Evolutionary conservation across 176 grass and related monocot species (phyloP), one percentile per base, ranked within the genome.

Genomic region (Carex scoparia): DNA sequence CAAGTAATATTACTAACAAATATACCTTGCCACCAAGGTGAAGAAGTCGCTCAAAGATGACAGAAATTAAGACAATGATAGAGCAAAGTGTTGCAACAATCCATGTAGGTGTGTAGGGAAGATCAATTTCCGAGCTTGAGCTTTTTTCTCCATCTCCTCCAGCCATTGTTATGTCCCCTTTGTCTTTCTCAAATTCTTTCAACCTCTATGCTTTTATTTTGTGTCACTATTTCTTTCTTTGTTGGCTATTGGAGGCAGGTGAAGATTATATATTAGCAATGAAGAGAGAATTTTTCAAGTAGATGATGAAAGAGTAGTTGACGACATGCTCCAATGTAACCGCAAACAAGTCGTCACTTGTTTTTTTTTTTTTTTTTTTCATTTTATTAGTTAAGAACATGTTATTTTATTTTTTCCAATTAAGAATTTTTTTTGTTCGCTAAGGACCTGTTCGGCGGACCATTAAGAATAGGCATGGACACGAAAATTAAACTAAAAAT

Each of bases 1-100:
- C 8, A 55, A 55, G 35, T 77, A 32, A 31, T 19, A 31, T 14
- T 19, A 5, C 5, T 32, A 7, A 27, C 4, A 78, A 14, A 3
- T 54, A 44, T 85, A 86, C 88, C 88, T 86, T 90, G 61, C 88
- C 88, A 33, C 77, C 23, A 35, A 2, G 14, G 77, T 90, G 88
- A 40, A 90, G 88, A 33, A 86, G 32, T 56, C 88, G 88, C 59
- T 90, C 88, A 51, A 90, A 90, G 53, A 86, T 18, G 5, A 90
- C 28, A 33, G 88, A 90, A 85, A 90, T 86, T 14, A 86, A 18
- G 51, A 90, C 80, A 57, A 90, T 90, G 14, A 80, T 19, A 67
- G 69, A 83, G 79, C 88, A 90, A 27, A 90, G 84, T 10, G 85
- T 7, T 4, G 80, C 62, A 19, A 90, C 84, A 33, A 90, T 90